Conservation (phyloP, 805 yeast genomes). For the Wickerhamomyces strasburgensis region DNA sequence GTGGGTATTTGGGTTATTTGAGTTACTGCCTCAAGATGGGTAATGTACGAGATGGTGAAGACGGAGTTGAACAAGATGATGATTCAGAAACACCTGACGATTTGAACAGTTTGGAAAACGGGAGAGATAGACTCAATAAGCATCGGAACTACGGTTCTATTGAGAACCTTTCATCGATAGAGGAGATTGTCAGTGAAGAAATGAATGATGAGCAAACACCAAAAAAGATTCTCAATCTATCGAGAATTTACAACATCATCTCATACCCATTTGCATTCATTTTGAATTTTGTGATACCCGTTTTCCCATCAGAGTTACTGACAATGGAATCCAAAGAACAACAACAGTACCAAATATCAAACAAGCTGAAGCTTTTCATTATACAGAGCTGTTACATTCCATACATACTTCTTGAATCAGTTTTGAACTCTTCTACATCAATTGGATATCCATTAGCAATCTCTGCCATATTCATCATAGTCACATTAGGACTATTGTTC, state of each 20-base stretch:
- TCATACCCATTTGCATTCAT: neutral
- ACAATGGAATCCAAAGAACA: too few species aligned
- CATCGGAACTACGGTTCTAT: neutral
- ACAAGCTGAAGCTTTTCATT: neutral
- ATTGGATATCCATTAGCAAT: neutral
- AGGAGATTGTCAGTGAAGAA: neutral
- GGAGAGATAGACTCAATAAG: neutral
- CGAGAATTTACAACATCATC: neutral
- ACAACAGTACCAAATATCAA: neutral
- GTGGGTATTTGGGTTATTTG: slow-evolving; percentile 52
- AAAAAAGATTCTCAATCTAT: neutral
- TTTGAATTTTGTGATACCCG: neutral
- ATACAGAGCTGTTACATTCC: neutral
- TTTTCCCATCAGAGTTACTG: neutral
- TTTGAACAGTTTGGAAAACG: neutral
- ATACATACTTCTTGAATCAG: neutral
- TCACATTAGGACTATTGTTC: neutral
- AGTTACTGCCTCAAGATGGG: neutral
- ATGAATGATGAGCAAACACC: neutral
- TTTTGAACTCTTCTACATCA: neutral
- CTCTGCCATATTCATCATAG: neutral
- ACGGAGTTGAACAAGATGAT: too few species aligned
- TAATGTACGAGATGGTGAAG: neutral
- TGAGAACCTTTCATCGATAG: neutral
- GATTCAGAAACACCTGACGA: too few species aligned